Conservation (phyloP, 2,329 filamentous ascomycete genomes). For the Curvularia lunata region DNA sequence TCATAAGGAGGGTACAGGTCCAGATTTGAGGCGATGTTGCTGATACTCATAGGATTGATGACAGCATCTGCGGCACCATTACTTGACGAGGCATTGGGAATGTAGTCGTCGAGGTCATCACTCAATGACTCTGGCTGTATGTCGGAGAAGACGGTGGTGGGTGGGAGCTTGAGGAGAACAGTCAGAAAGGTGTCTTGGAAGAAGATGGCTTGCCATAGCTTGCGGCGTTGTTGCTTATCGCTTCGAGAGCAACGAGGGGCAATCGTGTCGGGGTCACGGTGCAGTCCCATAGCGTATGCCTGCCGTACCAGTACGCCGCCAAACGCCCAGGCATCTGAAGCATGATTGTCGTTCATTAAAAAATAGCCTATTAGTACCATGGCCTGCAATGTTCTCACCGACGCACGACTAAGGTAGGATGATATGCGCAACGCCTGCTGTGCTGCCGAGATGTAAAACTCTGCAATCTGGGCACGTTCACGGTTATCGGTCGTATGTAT, state of each 20-base stretch:
- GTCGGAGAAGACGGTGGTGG: slow-evolving; percentile 79
- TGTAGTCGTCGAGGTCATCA: slow-evolving; percentile 69
- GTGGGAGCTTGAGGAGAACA: slow-evolving; percentile 76
- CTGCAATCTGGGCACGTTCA: slow-evolving; percentile 75
- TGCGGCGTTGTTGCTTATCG: slow-evolving; percentile 79
- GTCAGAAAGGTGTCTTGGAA: slow-evolving; percentile 84
- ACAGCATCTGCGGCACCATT: slow-evolving; percentile 49
- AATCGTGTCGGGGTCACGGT: slow-evolving; percentile 77
- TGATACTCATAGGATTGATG: slow-evolving; percentile 61
- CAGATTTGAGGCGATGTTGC: slow-evolving; percentile 53
- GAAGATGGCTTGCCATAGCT: slow-evolving; percentile 81
- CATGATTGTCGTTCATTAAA: slow-evolving; percentile 84
- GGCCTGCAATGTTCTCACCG: slow-evolving; percentile 74
- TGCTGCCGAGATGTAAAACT: slow-evolving; percentile 80
- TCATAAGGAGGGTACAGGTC: slow-evolving; percentile 50
- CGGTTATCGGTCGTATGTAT: slow-evolving; percentile 63
- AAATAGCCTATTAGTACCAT: slow-evolving; percentile 87
- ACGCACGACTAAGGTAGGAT: slow-evolving; percentile 77
- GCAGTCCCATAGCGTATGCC: slow-evolving; percentile 80
- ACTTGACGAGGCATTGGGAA: slow-evolving; percentile 64
- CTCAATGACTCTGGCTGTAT: slow-evolving; percentile 75
- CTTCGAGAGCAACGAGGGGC: slow-evolving; percentile 69
- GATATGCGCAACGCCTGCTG: slow-evolving; percentile 78
- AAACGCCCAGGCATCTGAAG: slow-evolving; percentile 82
- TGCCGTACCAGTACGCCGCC: slow-evolving; percentile 78